Base-by-base conservation (phyloP, 306 rosid genomes). In the Prunus mongolica region DNA sequence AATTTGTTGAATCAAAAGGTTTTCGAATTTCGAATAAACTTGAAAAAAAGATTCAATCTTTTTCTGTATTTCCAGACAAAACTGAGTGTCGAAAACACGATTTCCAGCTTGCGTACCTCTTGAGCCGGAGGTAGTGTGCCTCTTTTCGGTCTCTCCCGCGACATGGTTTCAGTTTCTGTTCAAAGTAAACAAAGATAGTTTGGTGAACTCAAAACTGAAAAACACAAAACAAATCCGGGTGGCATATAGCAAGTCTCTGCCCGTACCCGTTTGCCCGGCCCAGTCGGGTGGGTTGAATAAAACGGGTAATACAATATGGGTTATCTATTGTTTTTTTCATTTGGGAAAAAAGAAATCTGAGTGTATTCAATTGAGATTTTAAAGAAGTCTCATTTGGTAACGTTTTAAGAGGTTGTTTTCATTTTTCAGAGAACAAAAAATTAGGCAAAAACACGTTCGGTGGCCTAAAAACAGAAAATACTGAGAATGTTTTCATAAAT, bases 91-190 rank as follows among this genome's bases (percentile, higher is more conserved):
- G 27, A 3, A 1, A 2, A 20, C 11, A 22, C 22, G 19, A 58
- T 54, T 28, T 72, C 19, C 46, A 52, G n/a, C 32, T 22, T 25
- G 51, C 22, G 22, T 80, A 90, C 98, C 98, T 88, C 90, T 73
- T 80, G 87, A 64, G 84, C 98, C n/a, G 97, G 97, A 77, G 98
- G 98, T 22, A 91, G 88, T 20, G 84, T 83, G 65, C 62, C 79
- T 83, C 86, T 84, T 78, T 22, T 91, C 76, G 84, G 80, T 86
- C 92, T 93, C 83, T 81, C 90, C 54, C 89, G 83, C 73, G 98
- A 91, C 98, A 91, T 75, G 81, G 71, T 70, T 32, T 70, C 50
- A 1, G 46, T 34, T 79, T 72, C 78, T n/a, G 27, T 24, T 65
- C 60, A 50, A 71, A 79, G 32, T 65, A 18, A 2, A 58, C 71